These are phyloP conservation scores for Primulina eburnea DNA, from an alignment of 257 asterid genomes.

Conservation along the genomic window DNA sequence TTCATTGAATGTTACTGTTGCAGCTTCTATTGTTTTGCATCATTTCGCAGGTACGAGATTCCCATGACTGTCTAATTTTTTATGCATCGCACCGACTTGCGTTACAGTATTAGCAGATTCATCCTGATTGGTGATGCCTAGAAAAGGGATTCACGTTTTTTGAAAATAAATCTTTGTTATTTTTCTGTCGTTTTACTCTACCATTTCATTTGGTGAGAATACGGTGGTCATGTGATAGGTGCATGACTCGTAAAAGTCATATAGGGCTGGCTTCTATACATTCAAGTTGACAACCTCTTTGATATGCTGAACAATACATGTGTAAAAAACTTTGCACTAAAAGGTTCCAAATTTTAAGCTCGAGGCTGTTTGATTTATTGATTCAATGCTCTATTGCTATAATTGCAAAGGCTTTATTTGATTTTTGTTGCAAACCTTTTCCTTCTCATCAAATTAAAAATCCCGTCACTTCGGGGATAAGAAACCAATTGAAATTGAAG, in stretches of 20 bases:
- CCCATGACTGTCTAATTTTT: not conserved
- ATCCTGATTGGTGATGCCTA: not conserved
- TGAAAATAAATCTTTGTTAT: too few relatives aligned
- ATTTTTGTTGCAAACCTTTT: not conserved
- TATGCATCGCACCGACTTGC: not conserved
- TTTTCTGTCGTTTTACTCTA: not conserved
- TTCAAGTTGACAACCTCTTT: not conserved
- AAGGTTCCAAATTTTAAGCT: not conserved
- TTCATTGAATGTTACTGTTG: slow-evolving; percentile 88
- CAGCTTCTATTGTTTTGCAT: slow-evolving; percentile 89
- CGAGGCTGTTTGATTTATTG: not conserved
- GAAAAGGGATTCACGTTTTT: not conserved
- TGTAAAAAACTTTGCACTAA: not conserved
- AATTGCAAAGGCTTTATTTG: not conserved
- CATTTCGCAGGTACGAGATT: slow-evolving; percentile 77
- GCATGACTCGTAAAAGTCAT: not conserved
- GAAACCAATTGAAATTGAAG: not conserved
- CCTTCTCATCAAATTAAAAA: not conserved
- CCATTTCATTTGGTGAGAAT: not conserved
- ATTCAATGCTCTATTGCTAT: not conserved
- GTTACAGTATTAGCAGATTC: not conserved
- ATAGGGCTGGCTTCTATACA: not conserved
- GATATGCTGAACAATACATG: not conserved
- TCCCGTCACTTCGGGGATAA: not conserved
- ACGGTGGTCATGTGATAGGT: not conserved